Evolutionary conservation across 257 asterid genomes (phyloP).

Genomic region (Cordia subcordata): DNA sequence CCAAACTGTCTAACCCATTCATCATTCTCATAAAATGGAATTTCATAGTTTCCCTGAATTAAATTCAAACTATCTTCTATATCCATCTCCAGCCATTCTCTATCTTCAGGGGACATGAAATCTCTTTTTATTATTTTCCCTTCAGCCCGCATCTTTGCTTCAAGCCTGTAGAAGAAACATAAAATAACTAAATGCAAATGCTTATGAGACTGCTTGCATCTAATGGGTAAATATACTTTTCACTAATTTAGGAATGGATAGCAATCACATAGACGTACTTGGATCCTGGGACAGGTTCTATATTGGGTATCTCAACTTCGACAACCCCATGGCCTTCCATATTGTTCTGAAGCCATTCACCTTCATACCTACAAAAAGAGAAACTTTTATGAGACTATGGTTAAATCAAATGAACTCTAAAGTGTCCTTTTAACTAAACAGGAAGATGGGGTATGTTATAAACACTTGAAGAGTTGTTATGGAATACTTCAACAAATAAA

Average conservation of each 20-base stretch:
- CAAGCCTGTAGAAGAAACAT: slow-evolving; percentile 54
- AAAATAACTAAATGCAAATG: slow-evolving; percentile 8
- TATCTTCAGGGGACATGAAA: slow-evolving; percentile 91
- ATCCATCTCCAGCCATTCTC: slow-evolving; percentile 95
- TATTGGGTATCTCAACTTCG: slow-evolving; percentile 88
- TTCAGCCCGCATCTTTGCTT: slow-evolving; percentile 89
- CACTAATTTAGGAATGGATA: slow-evolving; percentile 1
- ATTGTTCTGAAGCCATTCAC: slow-evolving; percentile 93
- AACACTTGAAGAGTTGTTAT: not conserved
- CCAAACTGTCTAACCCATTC: slow-evolving; percentile 76
- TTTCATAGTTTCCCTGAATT: slow-evolving; percentile 50
- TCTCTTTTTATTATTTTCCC: slow-evolving; percentile 78
- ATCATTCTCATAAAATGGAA: slow-evolving; percentile 81
- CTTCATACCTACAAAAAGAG: slow-evolving; percentile 66
- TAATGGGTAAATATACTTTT: not conserved
- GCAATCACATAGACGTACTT: slow-evolving; percentile 46
- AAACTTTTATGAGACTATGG: not conserved
- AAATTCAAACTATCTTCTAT: slow-evolving; percentile 74
- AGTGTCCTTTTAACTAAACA: not conserved
- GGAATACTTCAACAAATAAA: not conserved
- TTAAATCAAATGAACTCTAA: not conserved
- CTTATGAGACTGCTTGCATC: slow-evolving; percentile 8
- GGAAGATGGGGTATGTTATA: not conserved
- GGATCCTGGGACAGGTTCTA: slow-evolving; percentile 90
- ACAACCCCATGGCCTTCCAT: slow-evolving; percentile 99